Conservation (phyloP, 164 flowering plant genomes). For the Macadamia integrifolia region DNA sequence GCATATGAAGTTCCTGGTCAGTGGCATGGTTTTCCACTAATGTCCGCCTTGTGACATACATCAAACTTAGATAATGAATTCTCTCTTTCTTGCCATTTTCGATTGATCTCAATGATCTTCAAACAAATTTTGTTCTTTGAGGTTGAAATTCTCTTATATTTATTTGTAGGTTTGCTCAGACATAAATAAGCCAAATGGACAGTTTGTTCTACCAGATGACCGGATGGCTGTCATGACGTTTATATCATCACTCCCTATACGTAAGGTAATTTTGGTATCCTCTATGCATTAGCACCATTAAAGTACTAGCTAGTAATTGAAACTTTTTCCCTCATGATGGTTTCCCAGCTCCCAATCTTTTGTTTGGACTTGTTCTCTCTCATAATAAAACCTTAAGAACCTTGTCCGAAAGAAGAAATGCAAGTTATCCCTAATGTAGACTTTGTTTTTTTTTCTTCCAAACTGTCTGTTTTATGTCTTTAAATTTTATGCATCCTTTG, state of each 20-base stretch:
- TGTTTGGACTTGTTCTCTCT: background rate
- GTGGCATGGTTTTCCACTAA: too few species aligned
- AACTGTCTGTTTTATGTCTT: background rate
- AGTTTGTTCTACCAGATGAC: conserved; percentile 81
- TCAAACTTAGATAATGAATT: too few species aligned
- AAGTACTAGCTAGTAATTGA: background rate
- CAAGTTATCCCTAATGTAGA: too few species aligned
- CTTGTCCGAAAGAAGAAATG: too few species aligned
- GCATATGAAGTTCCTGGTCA: too few species aligned
- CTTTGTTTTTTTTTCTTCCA: background rate
- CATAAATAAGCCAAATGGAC: conserved; percentile 97
- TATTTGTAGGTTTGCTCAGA: conserved; percentile 85
- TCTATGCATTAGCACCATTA: background rate
- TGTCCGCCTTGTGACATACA: too few species aligned
- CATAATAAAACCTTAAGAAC: too few species aligned
- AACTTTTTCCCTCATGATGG: background rate
- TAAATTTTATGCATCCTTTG: background rate
- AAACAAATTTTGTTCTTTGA: background rate
- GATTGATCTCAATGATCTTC: background rate
- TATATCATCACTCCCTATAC: conserved; percentile 81
- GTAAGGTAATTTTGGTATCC: conserved; percentile 55
- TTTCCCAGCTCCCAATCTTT: too few species aligned
- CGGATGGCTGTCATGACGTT: conserved; percentile 76
- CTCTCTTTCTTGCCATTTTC: too few species aligned
- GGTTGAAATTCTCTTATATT: conserved; percentile 8